Evolutionary conservation across 2,329 filamentous ascomycete genomes (phyloP).

Genomic region (Colletotrichum eleusines): DNA sequence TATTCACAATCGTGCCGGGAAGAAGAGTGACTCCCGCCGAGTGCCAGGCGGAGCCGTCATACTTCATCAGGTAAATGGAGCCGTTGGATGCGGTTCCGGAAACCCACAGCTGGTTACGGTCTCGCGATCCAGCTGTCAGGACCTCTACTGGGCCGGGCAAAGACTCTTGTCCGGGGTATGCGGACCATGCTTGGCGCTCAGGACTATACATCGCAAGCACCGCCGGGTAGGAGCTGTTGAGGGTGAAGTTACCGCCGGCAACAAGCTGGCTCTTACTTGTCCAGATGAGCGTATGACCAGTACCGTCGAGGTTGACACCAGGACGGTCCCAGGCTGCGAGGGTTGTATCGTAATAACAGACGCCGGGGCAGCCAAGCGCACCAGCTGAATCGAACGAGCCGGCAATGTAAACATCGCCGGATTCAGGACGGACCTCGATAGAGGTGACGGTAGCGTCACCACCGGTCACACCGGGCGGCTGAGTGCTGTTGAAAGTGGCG

Average conservation of each 20-base stretch:
- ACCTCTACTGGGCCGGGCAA: conserved; percentile 86
- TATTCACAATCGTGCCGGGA: conserved; percentile 75
- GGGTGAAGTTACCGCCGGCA: conserved; percentile 80
- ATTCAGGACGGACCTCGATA: conserved; percentile 78
- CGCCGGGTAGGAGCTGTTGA: conserved; percentile 71
- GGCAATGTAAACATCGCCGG: conserved; percentile 84
- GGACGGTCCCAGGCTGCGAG: conserved; percentile 84
- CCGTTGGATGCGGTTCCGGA: conserved; percentile 74
- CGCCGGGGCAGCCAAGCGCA: conserved; percentile 81
- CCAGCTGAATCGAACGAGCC: conserved; percentile 88
- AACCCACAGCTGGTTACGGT: conserved; percentile 83
- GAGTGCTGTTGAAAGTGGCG: conserved; percentile 70
- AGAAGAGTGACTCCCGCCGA: conserved; percentile 74
- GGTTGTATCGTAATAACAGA: conserved; percentile 83
- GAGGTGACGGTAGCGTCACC: conserved; percentile 78
- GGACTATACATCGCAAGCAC: conserved; percentile 81
- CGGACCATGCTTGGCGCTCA: conserved; percentile 74
- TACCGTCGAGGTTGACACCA: conserved; percentile 77
- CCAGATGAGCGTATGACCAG: conserved; percentile 82
- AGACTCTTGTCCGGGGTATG: conserved; percentile 69
- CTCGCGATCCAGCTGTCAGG: conserved; percentile 78
- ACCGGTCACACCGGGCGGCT: conserved; percentile 82
- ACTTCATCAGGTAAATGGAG: conserved; percentile 84
- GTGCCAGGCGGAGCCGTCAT: conserved; percentile 78
- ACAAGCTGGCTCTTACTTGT: conserved; percentile 77